Conservation (phyloP, 805 yeast species). For the Ogataea zsoltii region DNA sequence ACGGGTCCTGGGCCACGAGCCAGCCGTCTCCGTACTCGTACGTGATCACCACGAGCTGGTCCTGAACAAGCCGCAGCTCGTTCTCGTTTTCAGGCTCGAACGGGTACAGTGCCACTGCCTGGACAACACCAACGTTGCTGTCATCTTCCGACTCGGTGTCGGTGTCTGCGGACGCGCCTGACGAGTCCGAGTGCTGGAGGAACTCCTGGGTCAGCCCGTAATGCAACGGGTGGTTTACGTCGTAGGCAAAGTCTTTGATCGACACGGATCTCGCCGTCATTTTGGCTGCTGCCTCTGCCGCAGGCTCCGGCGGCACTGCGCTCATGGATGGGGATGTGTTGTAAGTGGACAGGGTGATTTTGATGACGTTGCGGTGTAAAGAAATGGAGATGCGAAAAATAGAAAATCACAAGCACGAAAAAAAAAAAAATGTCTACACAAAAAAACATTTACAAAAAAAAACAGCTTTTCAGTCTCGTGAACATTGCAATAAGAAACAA, state of each 20-base stretch:
- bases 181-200: slow-evolving; percentile 4
- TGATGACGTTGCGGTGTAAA: too few relatives aligned
- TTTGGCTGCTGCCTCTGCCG: background rate
- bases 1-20: slow-evolving; percentile 88
- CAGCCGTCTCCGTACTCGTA: slow-evolving; percentile 98
- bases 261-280: slow-evolving; percentile 36
- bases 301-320: too few relatives aligned
- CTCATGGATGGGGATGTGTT: too few relatives aligned
- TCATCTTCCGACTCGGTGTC: slow-evolving; percentile 6
- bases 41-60: slow-evolving; percentile 81
- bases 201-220: slow-evolving; percentile 46
- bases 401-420: background rate
- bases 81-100: slow-evolving; percentile 93
- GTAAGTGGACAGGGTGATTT: too few relatives aligned
- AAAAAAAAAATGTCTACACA: background rate
- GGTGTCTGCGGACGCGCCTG: background rate
- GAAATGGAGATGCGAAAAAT: background rate
- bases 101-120: slow-evolving; percentile 85
- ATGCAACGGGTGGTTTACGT: slow-evolving; percentile 65
- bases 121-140: slow-evolving; percentile 23
- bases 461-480: too few relatives aligned
- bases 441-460: background rate
- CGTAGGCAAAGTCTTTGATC: slow-evolving; percentile 83
- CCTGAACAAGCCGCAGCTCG: slow-evolving; percentile 75
- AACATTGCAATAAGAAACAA: too few relatives aligned